Base-by-base conservation (phyloP, 305 asterid genomes). In the Lippia alba region DNA sequence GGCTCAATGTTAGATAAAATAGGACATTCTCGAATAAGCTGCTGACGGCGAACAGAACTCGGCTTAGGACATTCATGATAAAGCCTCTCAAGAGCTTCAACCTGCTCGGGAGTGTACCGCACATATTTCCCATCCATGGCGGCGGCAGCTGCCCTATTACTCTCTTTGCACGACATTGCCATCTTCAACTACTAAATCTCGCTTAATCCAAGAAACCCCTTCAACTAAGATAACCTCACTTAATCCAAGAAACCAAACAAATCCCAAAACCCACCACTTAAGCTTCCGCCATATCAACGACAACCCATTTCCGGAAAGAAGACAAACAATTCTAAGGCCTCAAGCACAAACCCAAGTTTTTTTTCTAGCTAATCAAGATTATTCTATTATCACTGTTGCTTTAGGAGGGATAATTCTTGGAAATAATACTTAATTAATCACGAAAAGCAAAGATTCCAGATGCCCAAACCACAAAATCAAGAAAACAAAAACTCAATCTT, bases 11-110 rank as follows among this genome's bases (percentile, higher is more conserved):
- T 61, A 39, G 90, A 82, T 41, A 87, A 76, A 59, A 87, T 85
- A 5, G 90, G 90, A 75, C 85, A 83, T 18, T 87, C 92, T 1
- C 90, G 86, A 64, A 87, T 87, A 15, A 87, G 84, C 76, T 87
- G 92, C 78, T 87, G 92, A 4, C 92, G 83, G 45, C 92, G 90
- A 70, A 81, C 74, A 0, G 92, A 87, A 76, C 81, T 87, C n/a
- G 92, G 90, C 66, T 87, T 87, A 7, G 92, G 92, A 66, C 90
- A 87, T 39, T 86, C 91, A 44, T 82, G 86, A 34, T 86, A 84
- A 2, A 87, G 79, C 85, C 90, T 85, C 71, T 87, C 90, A 54
- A 87, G 85, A 32, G 92, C 90, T 50, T 87, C 90, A 62, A 87
- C 87, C 69, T 87, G 90, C 81, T 87, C 90, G 0, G 88, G 87